Base-by-base conservation (phyloP, 2,329 filamentous ascomycete genomes). In the Penicillium brasilianum region DNA sequence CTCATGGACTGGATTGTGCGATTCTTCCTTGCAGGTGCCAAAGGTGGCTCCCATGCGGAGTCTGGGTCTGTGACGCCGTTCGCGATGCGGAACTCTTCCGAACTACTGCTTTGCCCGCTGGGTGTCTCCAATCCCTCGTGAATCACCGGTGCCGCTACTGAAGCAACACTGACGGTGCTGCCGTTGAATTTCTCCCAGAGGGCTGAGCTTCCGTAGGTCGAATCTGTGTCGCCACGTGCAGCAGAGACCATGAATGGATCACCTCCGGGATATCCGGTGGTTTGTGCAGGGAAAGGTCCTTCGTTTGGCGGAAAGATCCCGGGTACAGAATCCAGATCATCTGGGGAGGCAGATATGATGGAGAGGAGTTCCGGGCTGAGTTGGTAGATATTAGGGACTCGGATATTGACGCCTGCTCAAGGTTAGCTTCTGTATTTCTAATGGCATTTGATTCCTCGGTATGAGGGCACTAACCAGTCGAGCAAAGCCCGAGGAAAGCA, bases 401-500 rank as follows among this genome's bases (percentile, higher is more conserved):
- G 88, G 57, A 98, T 84, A 66, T 88, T 88, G 48, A 92, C 89
- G 4, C 92, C 91, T 88, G 52, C 91, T 88, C 2, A 90, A 87
- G 87, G 8, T 60, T 55, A 62, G 52, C 43, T 58, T 58, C 30
- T 43, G 20, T 30, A 52, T 48, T 46, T 22, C 22, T 18, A 20
- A 4, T n/a, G 32, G 25, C 30, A 18, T 5, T 18, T 54, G n/a
- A 18, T 3, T 9, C 13, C 5, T n/a, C 9, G 6, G n/a, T 25
- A 3, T 18, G 20, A 25, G 16, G 30, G 18, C 50, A 66, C 76
- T 70, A 75, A 80, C 86, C 87, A 46, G 86, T 91, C 72, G 97
- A 93, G 74, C 93, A 97, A 8, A 99, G 84, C 16, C 87, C 90
- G 22, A 89, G 88, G 71, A 98, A 98, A 0, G 94, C 93, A 81